A percentile compares a stretch with the other conserved stretches of the same genome.
phyloP scores from a whole-genome alignment of 257 asterid genomes.

The Solanum arcanum region DNA sequence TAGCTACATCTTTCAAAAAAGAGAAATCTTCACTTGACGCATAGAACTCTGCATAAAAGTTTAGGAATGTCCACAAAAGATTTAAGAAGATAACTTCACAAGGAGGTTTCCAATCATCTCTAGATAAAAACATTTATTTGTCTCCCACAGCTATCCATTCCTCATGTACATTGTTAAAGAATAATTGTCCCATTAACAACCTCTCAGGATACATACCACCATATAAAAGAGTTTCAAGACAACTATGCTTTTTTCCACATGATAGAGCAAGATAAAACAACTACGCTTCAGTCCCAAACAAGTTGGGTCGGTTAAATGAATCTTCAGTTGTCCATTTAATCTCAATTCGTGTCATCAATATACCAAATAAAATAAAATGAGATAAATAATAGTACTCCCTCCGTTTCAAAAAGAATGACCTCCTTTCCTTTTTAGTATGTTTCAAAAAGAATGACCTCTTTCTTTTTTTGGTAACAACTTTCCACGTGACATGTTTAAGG shows the following conservation, averaged over 20 bases:
- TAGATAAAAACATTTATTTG: not conserved
- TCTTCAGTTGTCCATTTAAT: not conserved
- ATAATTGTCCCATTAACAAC: not conserved
- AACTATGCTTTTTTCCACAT: not conserved
- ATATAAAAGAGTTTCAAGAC: not conserved
- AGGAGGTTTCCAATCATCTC: not conserved
- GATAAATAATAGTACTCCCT: not conserved
- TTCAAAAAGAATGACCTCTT: too few species aligned
- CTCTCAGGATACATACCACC: not conserved
- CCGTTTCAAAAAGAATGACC: too few species aligned
- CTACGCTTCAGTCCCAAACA: not conserved
- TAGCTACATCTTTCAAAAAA: not conserved
- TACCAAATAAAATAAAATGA: not conserved
- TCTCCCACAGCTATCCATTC: not conserved
- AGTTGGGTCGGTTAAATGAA: not conserved
- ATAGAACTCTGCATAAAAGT: not conserved
- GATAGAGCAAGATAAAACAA: not conserved
- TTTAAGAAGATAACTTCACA: not conserved
- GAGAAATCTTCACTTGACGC: not conserved
- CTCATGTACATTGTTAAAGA: not conserved
- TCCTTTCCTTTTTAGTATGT: too few species aligned
- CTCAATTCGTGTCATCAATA: not conserved
- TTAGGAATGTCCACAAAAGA: not conserved
- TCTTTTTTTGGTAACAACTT: too few species aligned
- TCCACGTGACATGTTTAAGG: too few species aligned